Evolutionary conservation across 1,139 yeast genomes (phyloP).

Genomic region (Hyphopichia wangnamkhiaoensis): DNA sequence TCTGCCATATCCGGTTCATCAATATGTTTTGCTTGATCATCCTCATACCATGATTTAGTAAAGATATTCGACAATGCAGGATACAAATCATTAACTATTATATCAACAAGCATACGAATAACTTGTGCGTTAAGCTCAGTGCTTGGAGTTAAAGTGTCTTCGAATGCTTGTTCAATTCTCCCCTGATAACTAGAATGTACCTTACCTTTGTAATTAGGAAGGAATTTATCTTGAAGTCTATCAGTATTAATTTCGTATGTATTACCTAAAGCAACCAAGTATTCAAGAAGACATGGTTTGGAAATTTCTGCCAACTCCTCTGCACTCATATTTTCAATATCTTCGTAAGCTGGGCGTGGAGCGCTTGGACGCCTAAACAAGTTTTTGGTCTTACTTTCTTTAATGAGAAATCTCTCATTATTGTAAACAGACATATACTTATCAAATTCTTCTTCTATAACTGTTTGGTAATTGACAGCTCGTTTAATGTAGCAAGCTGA

Average conservation of each 20-base stretch:
- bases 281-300: constrained; percentile 79
- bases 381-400: constrained; percentile 45
- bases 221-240: constrained; percentile 72
- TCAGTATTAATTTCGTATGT: constrained; percentile 85
- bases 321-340: constrained; percentile 44
- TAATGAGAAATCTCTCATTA: constrained; percentile 40
- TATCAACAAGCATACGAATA: constrained; percentile 60
- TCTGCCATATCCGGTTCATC: constrained; percentile 49
- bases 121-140: constrained; percentile 75
- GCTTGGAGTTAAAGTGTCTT: constrained; percentile 70
- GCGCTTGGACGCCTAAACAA: constrained; percentile 41
- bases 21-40: constrained; percentile 36
- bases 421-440: constrained; percentile 45
- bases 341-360: constrained; percentile 22
- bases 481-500: constrained; percentile 60
- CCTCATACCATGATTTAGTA: constrained; percentile 48
- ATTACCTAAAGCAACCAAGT: constrained; percentile 80
- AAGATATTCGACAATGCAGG: constrained; percentile 46
- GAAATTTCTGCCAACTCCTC: constrained; percentile 55
- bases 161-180: constrained; percentile 57
- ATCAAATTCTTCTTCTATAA: constrained; percentile 60
- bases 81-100: constrained; percentile 68
- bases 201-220: constrained; percentile 61
- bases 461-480: constrained; percentile 58
- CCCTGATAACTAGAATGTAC: constrained; percentile 67